phyloP scores from a whole-genome alignment of 179 eudicot species.

The Camellia oleifera region DNA sequence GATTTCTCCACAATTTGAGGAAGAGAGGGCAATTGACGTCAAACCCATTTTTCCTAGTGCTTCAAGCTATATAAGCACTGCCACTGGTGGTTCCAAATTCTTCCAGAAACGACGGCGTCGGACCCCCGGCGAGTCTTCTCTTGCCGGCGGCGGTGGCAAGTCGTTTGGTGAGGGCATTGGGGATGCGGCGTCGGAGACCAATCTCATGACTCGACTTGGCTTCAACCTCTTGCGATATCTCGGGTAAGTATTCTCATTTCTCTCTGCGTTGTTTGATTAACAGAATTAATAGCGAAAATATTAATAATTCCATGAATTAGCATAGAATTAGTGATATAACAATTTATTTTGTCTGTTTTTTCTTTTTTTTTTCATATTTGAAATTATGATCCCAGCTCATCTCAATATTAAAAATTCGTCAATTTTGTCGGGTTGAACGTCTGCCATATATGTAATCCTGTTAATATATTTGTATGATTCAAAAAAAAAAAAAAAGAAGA shows the following conservation, averaged over 20 bases:
- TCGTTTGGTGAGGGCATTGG: slow-evolving; percentile 43
- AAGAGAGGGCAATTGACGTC: neutral
- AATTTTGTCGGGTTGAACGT: no score
- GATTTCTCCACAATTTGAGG: slow-evolving; percentile 3
- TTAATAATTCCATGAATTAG: no score
- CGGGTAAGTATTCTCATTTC: slow-evolving; percentile 6
- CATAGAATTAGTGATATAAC: no score
- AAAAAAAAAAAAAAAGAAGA: no score
- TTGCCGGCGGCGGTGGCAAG: slow-evolving; percentile 16
- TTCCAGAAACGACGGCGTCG: slow-evolving; percentile 21
- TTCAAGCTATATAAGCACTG: neutral
- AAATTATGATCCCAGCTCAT: no score
- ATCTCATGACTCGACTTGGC: slow-evolving; percentile 41
- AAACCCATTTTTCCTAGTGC: slow-evolving; percentile 3
- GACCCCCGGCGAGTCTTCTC: neutral
- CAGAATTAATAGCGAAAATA: neutral
- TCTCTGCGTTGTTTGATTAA: neutral
- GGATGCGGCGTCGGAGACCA: slow-evolving; percentile 56
- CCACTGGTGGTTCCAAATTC: neutral
- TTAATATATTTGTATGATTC: no score
- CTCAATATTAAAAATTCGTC: no score
- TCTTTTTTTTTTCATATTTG: no score
- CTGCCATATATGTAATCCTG: no score
- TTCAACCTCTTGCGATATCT: slow-evolving; percentile 48
- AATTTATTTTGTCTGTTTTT: no score